These are phyloP conservation scores for Nicotiana rustica DNA, from an alignment of 305 asterid species.

Conservation along the genomic window DNA sequence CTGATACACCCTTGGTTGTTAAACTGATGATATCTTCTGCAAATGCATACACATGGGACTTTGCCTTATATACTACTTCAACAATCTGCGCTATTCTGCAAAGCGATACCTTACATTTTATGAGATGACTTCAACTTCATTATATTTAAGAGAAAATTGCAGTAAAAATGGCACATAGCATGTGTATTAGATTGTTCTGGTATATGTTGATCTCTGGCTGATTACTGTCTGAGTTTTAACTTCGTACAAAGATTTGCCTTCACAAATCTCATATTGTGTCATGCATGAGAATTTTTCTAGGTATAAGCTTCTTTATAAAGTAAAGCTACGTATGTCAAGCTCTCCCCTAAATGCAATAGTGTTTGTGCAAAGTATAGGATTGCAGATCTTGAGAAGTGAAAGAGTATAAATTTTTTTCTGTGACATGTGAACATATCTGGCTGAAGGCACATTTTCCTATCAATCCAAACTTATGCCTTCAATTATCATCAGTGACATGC, in stretches of 20 bases:
- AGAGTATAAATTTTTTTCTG: neutral
- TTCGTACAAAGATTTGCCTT: neutral
- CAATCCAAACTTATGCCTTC: neutral
- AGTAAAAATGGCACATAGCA: too few relatives aligned
- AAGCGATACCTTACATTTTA: too few relatives aligned
- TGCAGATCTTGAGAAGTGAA: neutral
- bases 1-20: too few relatives aligned
- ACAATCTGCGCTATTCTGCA: too few relatives aligned
- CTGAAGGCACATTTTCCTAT: neutral
- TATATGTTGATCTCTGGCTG: neutral
- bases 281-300: conserved; percentile 11
- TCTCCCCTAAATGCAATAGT: neutral
- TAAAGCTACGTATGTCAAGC: neutral
- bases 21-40: too few relatives aligned
- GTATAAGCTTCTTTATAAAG: neutral
- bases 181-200: too few relatives aligned
- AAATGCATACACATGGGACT: too few relatives aligned
- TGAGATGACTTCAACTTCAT: too few relatives aligned
- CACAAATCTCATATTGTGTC: neutral
- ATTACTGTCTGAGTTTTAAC: neutral
- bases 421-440: neutral
- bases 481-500: conserved; percentile 11
- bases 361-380: neutral
- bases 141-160: too few relatives aligned
- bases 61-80: too few relatives aligned